A percentile compares a stretch with the other conserved stretches of the same genome.
These are phyloP conservation scores for Lodderomyces oxycetoniae DNA, from an alignment of 1,139 yeast genomes.

Conservation along the genomic window DNA sequence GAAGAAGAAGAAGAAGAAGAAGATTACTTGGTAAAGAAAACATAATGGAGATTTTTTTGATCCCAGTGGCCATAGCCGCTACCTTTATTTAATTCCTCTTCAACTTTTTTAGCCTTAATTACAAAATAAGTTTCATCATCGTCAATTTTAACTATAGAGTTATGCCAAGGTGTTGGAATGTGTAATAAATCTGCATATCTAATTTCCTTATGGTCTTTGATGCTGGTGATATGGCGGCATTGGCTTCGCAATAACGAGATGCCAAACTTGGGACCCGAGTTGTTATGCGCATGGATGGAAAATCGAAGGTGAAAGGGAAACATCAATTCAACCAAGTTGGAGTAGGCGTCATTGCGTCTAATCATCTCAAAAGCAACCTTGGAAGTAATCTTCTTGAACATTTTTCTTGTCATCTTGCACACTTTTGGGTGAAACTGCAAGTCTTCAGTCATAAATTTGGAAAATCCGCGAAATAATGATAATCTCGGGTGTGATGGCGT, in stretches of 20 bases:
- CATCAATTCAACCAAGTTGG: slow-evolving; percentile 54
- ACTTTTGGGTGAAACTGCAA: slow-evolving; percentile 39
- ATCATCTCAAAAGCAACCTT: slow-evolving; percentile 62
- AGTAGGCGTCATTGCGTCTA: slow-evolving; percentile 59
- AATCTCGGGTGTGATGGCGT: slow-evolving; percentile 49
- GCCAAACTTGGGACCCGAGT: slow-evolving; percentile 57
- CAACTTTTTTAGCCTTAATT: slow-evolving; percentile 25
- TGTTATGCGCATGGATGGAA: slow-evolving; percentile 58
- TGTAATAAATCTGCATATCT: slow-evolving; percentile 47
- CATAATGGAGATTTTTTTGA: slow-evolving; percentile 13
- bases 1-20: not conserved
- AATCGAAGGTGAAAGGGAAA: slow-evolving; percentile 57
- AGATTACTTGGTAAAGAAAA: slow-evolving; percentile 10
- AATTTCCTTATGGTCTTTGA: slow-evolving; percentile 27
- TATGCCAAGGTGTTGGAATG: slow-evolving; percentile 68
- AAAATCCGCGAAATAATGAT: slow-evolving; percentile 51
- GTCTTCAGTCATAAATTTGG: slow-evolving; percentile 58
- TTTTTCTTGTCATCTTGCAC: slow-evolving; percentile 37
- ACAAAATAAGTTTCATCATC: slow-evolving; percentile 23
- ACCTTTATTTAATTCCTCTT: slow-evolving; percentile 21
- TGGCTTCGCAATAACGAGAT: slow-evolving; percentile 40
- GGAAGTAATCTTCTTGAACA: slow-evolving; percentile 47
- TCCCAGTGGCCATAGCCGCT: slow-evolving; percentile 26
- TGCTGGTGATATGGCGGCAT: slow-evolving; percentile 33
- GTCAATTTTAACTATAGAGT: slow-evolving; percentile 44